A percentile compares a stretch with the other conserved stretches of the same genome.
Evolutionary conservation across 108 stramenopile genomes (phyloP).

Genomic region (Fragilaria crotonensis): DNA sequence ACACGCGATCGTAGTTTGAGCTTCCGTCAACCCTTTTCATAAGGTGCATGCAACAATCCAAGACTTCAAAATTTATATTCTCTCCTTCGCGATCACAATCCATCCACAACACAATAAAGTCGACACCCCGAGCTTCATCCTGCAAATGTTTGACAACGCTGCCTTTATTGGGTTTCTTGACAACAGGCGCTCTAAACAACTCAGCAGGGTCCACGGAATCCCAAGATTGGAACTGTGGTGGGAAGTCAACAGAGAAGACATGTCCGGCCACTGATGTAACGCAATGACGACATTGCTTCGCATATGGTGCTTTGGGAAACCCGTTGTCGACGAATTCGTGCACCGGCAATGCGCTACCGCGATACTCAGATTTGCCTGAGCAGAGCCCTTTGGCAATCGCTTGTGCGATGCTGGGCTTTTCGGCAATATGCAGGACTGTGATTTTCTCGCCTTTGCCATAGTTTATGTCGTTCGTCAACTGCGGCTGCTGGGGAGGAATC

Average conservation of each 20-base stretch:
- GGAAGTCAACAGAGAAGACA: conserved; percentile 93
- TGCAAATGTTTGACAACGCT: conserved; percentile 80
- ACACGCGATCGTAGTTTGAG: conserved; percentile 72
- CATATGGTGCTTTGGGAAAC: conserved; percentile 75
- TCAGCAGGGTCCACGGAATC: conserved; percentile 87
- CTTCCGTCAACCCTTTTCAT: conserved; percentile 28
- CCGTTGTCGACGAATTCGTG: conserved; percentile 52
- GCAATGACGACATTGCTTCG: conserved; percentile 40
- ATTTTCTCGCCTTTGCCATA: conserved; percentile 65
- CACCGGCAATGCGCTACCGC: conserved; percentile 38
- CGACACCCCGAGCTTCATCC: conserved; percentile 52
- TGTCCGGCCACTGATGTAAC: conserved; percentile 95
- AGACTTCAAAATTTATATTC: conserved; percentile 95
- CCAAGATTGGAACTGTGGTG: conserved; percentile 82
- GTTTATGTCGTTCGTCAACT: conserved; percentile 71
- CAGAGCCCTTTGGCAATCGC: conserved; percentile 71
- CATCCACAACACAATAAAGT: conserved; percentile 90
- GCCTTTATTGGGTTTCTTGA: conserved; percentile 64
- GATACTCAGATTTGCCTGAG: conserved; percentile 1
- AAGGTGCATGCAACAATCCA: conserved; percentile 69
- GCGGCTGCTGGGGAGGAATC: conserved; percentile 74
- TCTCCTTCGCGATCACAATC: conserved; percentile 97
- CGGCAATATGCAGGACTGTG: conserved; percentile 69
- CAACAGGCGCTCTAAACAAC: conserved; percentile 74
- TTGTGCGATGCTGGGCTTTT: conserved; percentile 81